phyloP scores from a whole-genome alignment of 148 eudicot species.

The Spergularia marina region DNA sequence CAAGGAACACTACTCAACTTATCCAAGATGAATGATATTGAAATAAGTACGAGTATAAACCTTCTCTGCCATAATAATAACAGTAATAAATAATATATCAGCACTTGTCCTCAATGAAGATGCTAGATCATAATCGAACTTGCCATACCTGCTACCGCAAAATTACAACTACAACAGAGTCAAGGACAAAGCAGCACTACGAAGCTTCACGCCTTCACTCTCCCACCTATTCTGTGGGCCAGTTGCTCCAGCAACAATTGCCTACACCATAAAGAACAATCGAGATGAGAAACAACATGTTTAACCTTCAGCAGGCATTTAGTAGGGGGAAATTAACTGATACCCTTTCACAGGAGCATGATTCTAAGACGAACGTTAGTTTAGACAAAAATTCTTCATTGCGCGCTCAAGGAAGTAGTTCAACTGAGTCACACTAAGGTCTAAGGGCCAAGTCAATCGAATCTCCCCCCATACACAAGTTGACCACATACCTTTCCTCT shows the following conservation, averaged over 20 bases:
- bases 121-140: not conserved
- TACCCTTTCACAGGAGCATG: not conserved
- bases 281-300: not conserved
- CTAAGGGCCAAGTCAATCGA: not conserved
- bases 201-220: conserved; percentile 82
- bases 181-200: conserved; percentile 86
- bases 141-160: conserved; percentile 17
- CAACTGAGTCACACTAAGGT: not conserved
- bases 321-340: not conserved
- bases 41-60: too few species aligned
- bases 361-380: not conserved
- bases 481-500: conserved; percentile 65
- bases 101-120: too few species aligned
- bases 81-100: too few species aligned
- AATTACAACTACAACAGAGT: conserved; percentile 42
- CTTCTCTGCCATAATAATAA: too few species aligned
- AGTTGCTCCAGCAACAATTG: conserved; percentile 75
- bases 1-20: too few species aligned
- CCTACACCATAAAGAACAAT: conserved; percentile 35
- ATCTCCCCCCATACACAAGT: not conserved
- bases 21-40: too few species aligned
- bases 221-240: conserved; percentile 78
- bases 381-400: not conserved
- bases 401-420: not conserved
- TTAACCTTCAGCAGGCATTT: not conserved